Evolutionary conservation across 2,329 filamentous ascomycete genomes (phyloP).

Genomic region (Claviceps africana): DNA sequence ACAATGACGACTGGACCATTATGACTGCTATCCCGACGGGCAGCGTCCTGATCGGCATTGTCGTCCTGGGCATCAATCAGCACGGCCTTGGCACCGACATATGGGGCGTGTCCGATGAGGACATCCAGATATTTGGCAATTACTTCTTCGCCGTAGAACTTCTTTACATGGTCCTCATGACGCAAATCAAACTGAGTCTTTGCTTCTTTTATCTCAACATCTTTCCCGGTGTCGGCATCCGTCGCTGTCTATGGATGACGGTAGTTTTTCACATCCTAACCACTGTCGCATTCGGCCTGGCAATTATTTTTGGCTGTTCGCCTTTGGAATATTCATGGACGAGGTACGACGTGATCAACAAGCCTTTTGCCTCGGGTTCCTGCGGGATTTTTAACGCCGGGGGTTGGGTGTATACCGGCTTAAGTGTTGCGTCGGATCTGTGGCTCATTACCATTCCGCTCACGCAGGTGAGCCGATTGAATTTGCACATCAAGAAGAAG

Average conservation of each 20-base stretch:
- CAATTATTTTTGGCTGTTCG: constrained; percentile 22
- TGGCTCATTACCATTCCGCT: constrained; percentile 4
- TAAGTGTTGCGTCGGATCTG: constrained; percentile 1
- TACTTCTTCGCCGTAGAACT: constrained; percentile 20
- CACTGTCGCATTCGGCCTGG: constrained; percentile 18
- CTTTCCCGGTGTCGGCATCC: constrained; percentile 19
- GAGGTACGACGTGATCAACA: constrained; percentile 10
- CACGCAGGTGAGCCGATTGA: neutral
- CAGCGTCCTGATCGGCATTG: constrained; percentile 10
- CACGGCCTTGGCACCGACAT: constrained; percentile 14
- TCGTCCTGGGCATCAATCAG: constrained; percentile 9
- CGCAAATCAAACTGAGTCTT: constrained; percentile 26
- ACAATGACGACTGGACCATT: constrained; percentile 19
- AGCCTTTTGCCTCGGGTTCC: neutral
- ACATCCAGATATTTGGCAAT: constrained; percentile 17
- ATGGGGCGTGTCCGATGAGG: neutral
- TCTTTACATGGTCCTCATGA: constrained; percentile 24
- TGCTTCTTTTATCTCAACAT: constrained; percentile 30
- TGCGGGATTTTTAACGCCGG: neutral
- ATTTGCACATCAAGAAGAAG: constrained; percentile 4
- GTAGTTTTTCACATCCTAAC: constrained; percentile 17
- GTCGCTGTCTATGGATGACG: constrained; percentile 19
- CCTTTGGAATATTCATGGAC: constrained; percentile 27
- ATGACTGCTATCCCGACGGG: constrained; percentile 10
- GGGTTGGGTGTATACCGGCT: neutral